Evolutionary conservation across 805 yeast species (phyloP).

Genomic region (Tetrapisispora phaffii): DNA sequence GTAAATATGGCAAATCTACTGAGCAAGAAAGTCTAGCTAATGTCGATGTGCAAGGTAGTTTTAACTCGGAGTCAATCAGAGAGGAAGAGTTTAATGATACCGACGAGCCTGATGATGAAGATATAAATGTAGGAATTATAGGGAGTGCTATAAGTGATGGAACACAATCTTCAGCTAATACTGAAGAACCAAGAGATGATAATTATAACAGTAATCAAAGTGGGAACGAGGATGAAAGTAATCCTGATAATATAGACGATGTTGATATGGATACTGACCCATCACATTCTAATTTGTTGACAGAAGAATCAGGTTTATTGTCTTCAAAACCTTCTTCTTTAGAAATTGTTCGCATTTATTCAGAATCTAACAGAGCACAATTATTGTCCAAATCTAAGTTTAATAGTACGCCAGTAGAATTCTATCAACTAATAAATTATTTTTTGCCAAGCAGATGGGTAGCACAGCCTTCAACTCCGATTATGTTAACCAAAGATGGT

Average conservation of each 20-base stretch:
- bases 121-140: background rate
- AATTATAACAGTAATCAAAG: background rate
- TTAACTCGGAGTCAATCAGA: constrained; percentile 5
- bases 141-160: constrained; percentile 3
- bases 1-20: background rate
- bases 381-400: background rate
- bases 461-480: constrained; percentile 17
- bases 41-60: constrained; percentile 2
- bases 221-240: background rate
- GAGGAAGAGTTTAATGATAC: constrained; percentile 3
- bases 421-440: constrained; percentile 22
- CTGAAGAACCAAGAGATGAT: background rate
- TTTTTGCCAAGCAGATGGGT: constrained; percentile 25
- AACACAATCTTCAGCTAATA: background rate
- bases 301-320: background rate
- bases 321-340: background rate
- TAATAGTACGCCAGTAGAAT: constrained; percentile 8
- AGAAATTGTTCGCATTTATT: constrained; percentile 1
- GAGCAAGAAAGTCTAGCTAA: constrained; percentile 2
- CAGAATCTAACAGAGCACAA: background rate
- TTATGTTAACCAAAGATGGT: constrained; percentile 23
- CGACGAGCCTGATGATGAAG: background rate
- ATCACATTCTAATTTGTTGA: background rate
- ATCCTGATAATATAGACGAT: background rate
- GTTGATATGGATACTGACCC: background rate